Conservation (phyloP, 768 basidiomycete genomes). For the Lactifluus rugatus region DNA sequence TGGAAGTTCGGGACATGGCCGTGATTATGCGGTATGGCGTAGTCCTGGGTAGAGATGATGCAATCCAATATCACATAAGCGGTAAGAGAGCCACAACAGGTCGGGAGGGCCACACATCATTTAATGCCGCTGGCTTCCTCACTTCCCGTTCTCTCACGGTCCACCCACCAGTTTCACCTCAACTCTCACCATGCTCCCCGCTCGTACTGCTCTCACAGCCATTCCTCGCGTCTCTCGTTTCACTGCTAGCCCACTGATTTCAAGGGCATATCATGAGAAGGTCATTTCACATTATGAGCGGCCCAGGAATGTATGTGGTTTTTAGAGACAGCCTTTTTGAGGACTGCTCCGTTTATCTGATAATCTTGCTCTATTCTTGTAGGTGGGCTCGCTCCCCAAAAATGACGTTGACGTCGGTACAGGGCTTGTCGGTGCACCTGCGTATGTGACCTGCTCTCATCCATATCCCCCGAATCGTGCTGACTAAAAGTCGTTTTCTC, state of each 20-base stretch:
- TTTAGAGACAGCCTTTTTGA: conserved; percentile 24
- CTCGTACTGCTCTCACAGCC: conserved; percentile 38
- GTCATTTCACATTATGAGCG: conserved; percentile 97
- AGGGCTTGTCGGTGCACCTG: conserved; percentile 95
- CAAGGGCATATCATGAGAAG: conserved; percentile 86
- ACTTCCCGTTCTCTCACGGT: too few relatives aligned
- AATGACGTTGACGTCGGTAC: conserved; percentile 88
- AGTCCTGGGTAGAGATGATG: background rate
- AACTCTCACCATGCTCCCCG: conserved; percentile 57
- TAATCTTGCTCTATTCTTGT: conserved; percentile 28
- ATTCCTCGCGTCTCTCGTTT: conserved; percentile 36
- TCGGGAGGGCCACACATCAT: too few relatives aligned
- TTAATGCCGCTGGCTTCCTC: too few relatives aligned
- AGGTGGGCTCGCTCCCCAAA: conserved; percentile 97
- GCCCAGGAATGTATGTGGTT: conserved; percentile 79
- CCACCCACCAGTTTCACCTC: conserved; percentile 9
- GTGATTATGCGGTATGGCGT: background rate
- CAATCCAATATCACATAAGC: background rate
- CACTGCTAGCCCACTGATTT: conserved; percentile 39
- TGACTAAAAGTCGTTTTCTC: conserved; percentile 12
- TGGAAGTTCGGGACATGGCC: conserved; percentile 34
- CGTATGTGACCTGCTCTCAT: conserved; percentile 42
- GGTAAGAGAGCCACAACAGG: too few relatives aligned
- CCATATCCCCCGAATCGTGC: conserved; percentile 3
- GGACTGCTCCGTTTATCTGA: conserved; percentile 43